These are phyloP conservation scores for Metarhizium rileyi DNA, from an alignment of 2,329 filamentous ascomycete genomes.

Conservation along the genomic window DNA sequence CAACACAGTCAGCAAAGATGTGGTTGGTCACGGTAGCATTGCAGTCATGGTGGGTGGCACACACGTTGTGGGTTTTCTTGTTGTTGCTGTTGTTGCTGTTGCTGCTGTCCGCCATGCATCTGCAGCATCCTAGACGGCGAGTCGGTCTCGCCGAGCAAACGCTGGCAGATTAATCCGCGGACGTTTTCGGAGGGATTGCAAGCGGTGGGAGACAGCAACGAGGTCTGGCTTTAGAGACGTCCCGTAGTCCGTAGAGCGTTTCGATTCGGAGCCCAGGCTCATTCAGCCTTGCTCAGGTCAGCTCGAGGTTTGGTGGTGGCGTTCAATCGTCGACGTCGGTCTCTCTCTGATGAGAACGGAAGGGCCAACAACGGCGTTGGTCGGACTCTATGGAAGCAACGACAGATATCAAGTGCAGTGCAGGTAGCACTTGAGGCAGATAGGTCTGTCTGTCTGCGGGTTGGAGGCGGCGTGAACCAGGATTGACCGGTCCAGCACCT, in stretches of 20 bases:
- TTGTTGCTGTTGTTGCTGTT: constrained; percentile 18
- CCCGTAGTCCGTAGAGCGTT: neutral
- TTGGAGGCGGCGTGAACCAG: neutral
- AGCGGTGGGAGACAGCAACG: neutral
- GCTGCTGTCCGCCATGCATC: constrained; percentile 31
- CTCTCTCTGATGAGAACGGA: neutral
- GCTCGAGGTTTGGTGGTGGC: constrained; percentile 1
- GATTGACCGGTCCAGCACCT: too few species aligned
- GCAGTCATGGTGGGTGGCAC: constrained; percentile 8
- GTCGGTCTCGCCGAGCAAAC: constrained; percentile 7
- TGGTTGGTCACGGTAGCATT: constrained; percentile 1
- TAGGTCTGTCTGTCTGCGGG: too few species aligned
- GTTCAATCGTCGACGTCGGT: neutral
- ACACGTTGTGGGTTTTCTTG: constrained; percentile 27
- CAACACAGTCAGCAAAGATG: constrained; percentile 14
- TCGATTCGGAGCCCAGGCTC: neutral
- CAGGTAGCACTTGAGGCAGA: too few species aligned
- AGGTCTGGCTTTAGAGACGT: too few species aligned
- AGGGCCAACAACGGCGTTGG: neutral
- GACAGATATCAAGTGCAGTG: too few species aligned
- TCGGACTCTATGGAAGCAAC: too few species aligned
- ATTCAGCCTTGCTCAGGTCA: constrained; percentile 2
- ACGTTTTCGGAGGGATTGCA: constrained; percentile 9
- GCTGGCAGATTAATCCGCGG: constrained; percentile 9
- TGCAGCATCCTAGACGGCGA: constrained; percentile 32